Evolutionary conservation across 2,329 filamentous ascomycete genomes (phyloP).

Genomic region (Acephala macrosclerotiorum): DNA sequence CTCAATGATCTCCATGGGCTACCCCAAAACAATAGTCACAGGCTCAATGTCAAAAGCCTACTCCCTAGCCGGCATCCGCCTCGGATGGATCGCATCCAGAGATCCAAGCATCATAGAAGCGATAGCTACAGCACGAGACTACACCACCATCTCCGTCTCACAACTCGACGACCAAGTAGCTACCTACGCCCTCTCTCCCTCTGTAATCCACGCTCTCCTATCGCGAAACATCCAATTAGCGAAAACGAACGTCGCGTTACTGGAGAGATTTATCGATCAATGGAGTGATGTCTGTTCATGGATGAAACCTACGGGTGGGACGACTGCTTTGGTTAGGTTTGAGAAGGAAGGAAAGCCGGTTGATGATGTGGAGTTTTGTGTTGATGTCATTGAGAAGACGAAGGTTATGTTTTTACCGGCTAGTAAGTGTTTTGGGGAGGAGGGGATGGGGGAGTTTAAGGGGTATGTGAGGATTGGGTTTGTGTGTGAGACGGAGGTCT

Average conservation of each 20-base stretch:
- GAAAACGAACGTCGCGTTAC: constrained; percentile 68
- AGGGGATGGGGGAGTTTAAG: too few relatives aligned
- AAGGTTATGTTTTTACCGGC: constrained; percentile 81
- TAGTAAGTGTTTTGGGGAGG: constrained; percentile 74
- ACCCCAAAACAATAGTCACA: constrained; percentile 74
- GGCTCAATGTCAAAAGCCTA: constrained; percentile 89
- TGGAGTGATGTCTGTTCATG: constrained; percentile 71
- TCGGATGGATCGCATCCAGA: constrained; percentile 83
- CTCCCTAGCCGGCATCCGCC: constrained; percentile 79
- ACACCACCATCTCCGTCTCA: constrained; percentile 88
- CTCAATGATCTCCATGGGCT: constrained; percentile 75
- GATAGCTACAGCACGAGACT: constrained; percentile 73
- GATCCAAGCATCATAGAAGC: constrained; percentile 67
- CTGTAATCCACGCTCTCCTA: constrained; percentile 69
- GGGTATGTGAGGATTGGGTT: constrained; percentile 83
- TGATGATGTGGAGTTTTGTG: constrained; percentile 76
- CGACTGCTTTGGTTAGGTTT: constrained; percentile 80
- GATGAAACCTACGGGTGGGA: constrained; percentile 79
- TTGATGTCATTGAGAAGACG: constrained; percentile 69
- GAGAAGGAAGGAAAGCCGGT: constrained; percentile 64
- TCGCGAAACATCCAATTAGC: constrained; percentile 71
- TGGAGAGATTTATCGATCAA: constrained; percentile 72
- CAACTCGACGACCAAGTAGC: constrained; percentile 82
- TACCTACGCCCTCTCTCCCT: constrained; percentile 72
- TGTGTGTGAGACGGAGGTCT: constrained; percentile 73